These are phyloP conservation scores for Scytalidium lignicola DNA, from an alignment of 2,329 filamentous ascomycete genomes.

Conservation along the genomic window DNA sequence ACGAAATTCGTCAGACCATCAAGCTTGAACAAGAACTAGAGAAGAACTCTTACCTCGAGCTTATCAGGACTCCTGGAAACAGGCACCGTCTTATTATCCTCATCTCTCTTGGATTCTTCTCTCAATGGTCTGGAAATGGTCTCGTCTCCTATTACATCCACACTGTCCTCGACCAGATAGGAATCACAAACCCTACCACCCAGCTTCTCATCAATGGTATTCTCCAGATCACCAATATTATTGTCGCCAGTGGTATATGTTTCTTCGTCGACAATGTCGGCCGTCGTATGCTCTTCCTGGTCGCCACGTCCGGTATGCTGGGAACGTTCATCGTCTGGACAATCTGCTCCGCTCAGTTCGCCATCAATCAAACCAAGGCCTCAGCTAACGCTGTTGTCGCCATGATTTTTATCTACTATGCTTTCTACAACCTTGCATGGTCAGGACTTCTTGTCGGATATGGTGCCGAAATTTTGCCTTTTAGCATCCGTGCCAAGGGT, in stretches of 20 bases:
- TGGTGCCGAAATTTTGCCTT: constrained; percentile 22
- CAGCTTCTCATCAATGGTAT: constrained; percentile 21
- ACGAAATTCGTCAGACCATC: constrained; percentile 38
- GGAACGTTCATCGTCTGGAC: constrained; percentile 27
- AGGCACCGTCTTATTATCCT: constrained; percentile 45
- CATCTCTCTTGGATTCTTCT: constrained; percentile 45
- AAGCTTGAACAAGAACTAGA: constrained; percentile 37
- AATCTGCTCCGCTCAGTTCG: constrained; percentile 17
- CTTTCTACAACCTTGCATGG: constrained; percentile 34
- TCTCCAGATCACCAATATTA: constrained; percentile 12
- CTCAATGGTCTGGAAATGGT: constrained; percentile 48
- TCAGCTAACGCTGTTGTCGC: constrained; percentile 28
- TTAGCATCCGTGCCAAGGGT: constrained; percentile 28
- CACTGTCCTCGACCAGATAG: constrained; percentile 28
- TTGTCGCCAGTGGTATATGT: constrained; percentile 17
- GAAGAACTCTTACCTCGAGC: constrained; percentile 38
- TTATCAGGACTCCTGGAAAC: constrained; percentile 43
- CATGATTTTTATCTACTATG: constrained; percentile 45
- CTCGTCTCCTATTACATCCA: constrained; percentile 36
- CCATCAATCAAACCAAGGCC: constrained; percentile 9
- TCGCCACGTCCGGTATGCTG: constrained; percentile 20
- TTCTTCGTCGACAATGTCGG: constrained; percentile 22
- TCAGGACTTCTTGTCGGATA: constrained; percentile 20
- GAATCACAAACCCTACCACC: constrained; percentile 28
- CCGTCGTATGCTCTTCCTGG: constrained; percentile 18